Base-by-base conservation (phyloP, 192 early-diverging fungal species). In the Piromyces finnis region DNA sequence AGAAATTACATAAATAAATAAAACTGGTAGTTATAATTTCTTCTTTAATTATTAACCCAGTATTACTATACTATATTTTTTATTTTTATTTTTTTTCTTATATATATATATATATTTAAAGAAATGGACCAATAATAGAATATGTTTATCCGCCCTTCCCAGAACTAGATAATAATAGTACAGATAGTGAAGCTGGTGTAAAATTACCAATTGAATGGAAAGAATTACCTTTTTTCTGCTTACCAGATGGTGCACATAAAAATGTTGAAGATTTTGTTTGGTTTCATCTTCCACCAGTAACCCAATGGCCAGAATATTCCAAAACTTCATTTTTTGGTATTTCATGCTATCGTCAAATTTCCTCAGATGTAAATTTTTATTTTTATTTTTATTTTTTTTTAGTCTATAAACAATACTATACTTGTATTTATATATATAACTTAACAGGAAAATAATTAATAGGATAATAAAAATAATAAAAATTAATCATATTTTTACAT, bases 261-360 rank as follows among this genome's bases (percentile, higher is more conserved):
- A 51, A 51, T 51, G 18, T 22, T 13, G 41, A 51, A 51, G 41
- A 51, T 51, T 51, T 51, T 51, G 41, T 51, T 22, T 51, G 41
- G 41, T 94, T 94, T 81, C 94, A 94, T 83, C 86, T 94, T 2
- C 93, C 94, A 29, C 93, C 94, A 32, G 88, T 94, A 15, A 82
- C 87, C 29, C 80, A 83, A 78, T 93, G 94, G 89, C 79, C 82
- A 22, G 84, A 86, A 6, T 83, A 86, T 28, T 87, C 88, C 7
- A 83, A 90, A 27, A 86, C 88, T 4, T 93, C 94, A 0, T 79
- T 94, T 12, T 94, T 94, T 84, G 94, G 94, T n/a, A 87, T 94
- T 79, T 92, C 93, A 18, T 94, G 94, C 82, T 93, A 92, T 81
- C 85, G 94, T 78, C 94, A 94, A 84, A 93, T 94, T 59, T 83